A percentile compares a stretch with the other conserved stretches of the same genome.
Evolutionary conservation across 2,329 filamentous ascomycete species (phyloP).

Genomic region (Hypoxylon sp.): DNA sequence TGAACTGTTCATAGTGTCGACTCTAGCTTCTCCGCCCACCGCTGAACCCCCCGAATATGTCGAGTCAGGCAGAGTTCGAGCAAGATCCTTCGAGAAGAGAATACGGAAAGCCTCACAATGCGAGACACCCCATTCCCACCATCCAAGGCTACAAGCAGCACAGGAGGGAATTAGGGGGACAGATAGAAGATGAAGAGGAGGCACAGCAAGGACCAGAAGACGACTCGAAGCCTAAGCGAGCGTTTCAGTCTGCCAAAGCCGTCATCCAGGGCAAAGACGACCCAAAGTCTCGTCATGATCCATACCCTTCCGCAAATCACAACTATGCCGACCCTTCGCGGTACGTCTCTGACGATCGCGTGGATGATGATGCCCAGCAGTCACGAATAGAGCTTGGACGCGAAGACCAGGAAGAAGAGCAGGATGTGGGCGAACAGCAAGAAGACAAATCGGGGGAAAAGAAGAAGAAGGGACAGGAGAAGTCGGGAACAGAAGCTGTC

Average conservation of each 20-base stretch:
- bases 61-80: slow-evolving; percentile 31
- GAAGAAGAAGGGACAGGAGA: slow-evolving; percentile 32
- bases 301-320: slow-evolving; percentile 49
- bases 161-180: slow-evolving; percentile 53
- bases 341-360: slow-evolving; percentile 28
- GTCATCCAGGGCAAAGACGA: slow-evolving; percentile 48
- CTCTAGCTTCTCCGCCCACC: background rate
- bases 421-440: slow-evolving; percentile 3
- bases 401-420: slow-evolving; percentile 18
- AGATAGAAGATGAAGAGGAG: slow-evolving; percentile 47
- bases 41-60: slow-evolving; percentile 18
- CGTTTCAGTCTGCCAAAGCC: slow-evolving; percentile 49
- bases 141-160: slow-evolving; percentile 58
- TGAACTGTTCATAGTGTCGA: background rate
- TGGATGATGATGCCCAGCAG: slow-evolving; percentile 18
- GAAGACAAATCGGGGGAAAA: slow-evolving; percentile 6
- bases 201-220: slow-evolving; percentile 47
- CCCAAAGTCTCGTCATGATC: slow-evolving; percentile 42
- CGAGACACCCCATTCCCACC: slow-evolving; percentile 51
- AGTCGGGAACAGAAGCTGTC: slow-evolving; percentile 49
- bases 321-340: slow-evolving; percentile 40
- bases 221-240: slow-evolving; percentile 47
- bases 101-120: slow-evolving; percentile 38
- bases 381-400: slow-evolving; percentile 22
- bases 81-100: slow-evolving; percentile 24